Base-by-base conservation (phyloP, 2,329 filamentous ascomycete species). In the Stachybotrys echinatus region DNA sequence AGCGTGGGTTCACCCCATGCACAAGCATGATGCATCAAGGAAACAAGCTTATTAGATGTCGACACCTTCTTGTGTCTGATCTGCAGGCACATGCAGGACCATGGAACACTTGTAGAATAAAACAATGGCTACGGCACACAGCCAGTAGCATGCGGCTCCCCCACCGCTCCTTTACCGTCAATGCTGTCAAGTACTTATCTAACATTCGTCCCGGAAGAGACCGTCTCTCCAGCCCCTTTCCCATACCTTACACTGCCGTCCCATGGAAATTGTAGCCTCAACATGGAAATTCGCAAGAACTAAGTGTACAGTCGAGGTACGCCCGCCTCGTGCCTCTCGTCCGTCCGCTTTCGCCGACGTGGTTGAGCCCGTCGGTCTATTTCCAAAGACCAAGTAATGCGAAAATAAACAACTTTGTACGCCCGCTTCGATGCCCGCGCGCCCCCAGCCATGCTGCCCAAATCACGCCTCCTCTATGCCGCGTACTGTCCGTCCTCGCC, bases 401-500 rank as follows among this genome's bases (percentile, higher is more conserved):
- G 38, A 40, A n/a, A n/a, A 49, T n/a, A 27, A 42, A 44, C 50
- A 34, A 34, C 27, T 34, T 34, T 34, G 27, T 34, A 54, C 50
- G 52, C 52, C 52, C 44, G 18, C 43, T 48, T 20, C 38, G 38
- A 40, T 40, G 38, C 38, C 38, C 18, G n/a, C 19, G 19, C 42
- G 39, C 19, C 42, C 23, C 40, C 17, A 42, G 40, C 31, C 17
- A 52, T 59, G 42, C 49, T 55, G 49, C 54, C 55, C 51, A 53
- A 18, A 49, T 49, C 55, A 34, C 27, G 5, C 14, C 27, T 34
- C 27, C 5, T 14, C 59, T 63, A 68, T 59, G 61, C 74, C 72
- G 76, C 77, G 55, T 79, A 77, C 65, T 83, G 81, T 53, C 83
- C 83, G 59, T 85, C 82, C 65, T 97, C 91, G 23, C 94, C 94